phyloP scores from a whole-genome alignment of 352 stramenopile genomes.

The Aphanomyces cochlioides region DNA sequence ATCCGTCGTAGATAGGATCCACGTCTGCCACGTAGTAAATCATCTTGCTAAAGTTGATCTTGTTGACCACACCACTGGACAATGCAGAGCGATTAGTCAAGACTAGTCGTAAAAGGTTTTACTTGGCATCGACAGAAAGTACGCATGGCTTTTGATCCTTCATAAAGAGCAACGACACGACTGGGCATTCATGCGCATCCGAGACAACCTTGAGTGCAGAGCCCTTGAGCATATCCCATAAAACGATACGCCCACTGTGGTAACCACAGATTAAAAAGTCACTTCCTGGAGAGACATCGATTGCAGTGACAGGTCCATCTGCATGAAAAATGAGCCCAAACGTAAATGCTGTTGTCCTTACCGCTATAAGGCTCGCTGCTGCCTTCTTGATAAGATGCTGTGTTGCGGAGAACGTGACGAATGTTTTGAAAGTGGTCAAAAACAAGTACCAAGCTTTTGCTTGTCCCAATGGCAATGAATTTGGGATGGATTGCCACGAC shows the following conservation, averaged over 20 bases:
- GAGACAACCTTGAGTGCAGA: constrained; percentile 86
- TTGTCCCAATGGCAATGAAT: constrained; percentile 96
- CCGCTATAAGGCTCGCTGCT: constrained; percentile 26
- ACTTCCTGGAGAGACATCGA: constrained; percentile 82
- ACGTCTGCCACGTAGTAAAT: constrained; percentile 93
- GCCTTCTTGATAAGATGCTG: constrained; percentile 18
- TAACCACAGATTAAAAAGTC: constrained; percentile 93
- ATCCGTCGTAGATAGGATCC: constrained; percentile 94
- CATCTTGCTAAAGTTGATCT: constrained; percentile 92
- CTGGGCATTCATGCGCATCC: constrained; percentile 86
- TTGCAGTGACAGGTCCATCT: constrained; percentile 78
- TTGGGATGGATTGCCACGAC: constrained; percentile 94
- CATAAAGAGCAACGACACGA: constrained; percentile 80
- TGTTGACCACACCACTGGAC: constrained; percentile 88
- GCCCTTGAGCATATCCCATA: constrained; percentile 97
- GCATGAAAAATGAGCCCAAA: neutral
- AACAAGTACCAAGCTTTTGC: constrained; percentile 90
- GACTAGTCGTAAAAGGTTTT: neutral
- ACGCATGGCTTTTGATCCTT: constrained; percentile 85
- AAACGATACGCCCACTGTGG: constrained; percentile 87
- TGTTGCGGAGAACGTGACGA: constrained; percentile 29
- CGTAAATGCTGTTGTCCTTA: neutral
- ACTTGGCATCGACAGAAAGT: constrained; percentile 80
- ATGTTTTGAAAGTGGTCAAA: constrained; percentile 97
- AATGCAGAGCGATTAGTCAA: neutral